Evolutionary conservation across 2,329 filamentous ascomycete genomes (phyloP).

Genomic region (Stagonosporopsis chrysanthemi): DNA sequence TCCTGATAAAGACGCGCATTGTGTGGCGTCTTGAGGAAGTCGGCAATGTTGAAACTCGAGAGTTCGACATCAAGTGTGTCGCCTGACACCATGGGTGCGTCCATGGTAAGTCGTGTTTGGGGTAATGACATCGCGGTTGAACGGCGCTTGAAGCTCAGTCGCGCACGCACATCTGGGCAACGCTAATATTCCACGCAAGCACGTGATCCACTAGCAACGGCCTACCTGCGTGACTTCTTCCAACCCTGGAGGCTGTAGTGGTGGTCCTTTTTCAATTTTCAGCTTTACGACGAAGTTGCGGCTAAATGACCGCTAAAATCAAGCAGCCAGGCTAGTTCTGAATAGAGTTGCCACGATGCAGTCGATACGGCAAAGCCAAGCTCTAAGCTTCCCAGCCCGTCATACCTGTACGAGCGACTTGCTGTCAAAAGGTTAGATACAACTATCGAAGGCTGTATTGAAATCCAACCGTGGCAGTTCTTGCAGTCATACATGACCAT

Average conservation of each 20-base stretch:
- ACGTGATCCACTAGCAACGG: background rate
- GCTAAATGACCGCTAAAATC: background rate
- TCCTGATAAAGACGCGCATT: conserved; percentile 41
- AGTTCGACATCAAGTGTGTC: conserved; percentile 25
- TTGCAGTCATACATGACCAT: background rate
- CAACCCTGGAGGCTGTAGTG: background rate
- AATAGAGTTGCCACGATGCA: background rate
- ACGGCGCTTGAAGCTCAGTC: background rate
- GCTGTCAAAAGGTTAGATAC: background rate
- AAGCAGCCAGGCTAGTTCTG: background rate
- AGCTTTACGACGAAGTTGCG: background rate
- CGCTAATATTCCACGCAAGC: conserved; percentile 4
- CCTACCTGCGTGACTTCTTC: too few species aligned
- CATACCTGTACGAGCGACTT: background rate
- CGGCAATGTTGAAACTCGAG: conserved; percentile 32
- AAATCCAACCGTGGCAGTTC: background rate
- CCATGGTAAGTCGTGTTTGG: conserved; percentile 15
- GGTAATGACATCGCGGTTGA: conserved; percentile 5
- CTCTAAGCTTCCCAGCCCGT: background rate
- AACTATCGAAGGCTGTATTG: background rate
- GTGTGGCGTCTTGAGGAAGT: conserved; percentile 41
- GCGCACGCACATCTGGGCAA: background rate
- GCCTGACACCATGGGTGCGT: conserved; percentile 15
- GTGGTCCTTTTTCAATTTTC: background rate
- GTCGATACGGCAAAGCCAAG: background rate